These are phyloP conservation scores for Vicia villosa DNA, from an alignment of 306 rosid species.

Conservation along the genomic window DNA sequence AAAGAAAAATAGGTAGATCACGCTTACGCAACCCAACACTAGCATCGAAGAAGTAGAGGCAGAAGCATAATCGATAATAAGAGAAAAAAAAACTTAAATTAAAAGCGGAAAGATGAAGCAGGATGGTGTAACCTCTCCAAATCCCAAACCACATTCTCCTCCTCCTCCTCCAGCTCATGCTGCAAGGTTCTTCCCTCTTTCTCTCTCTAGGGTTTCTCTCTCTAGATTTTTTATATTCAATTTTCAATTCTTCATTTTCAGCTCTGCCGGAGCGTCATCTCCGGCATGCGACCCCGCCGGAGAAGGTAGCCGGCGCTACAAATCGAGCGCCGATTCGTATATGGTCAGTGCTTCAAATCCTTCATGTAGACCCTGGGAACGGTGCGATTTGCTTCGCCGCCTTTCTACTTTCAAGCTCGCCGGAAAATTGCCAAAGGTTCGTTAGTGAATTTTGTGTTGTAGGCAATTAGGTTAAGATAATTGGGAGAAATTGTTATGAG, in stretches of 20 bases:
- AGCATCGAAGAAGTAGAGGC: not conserved
- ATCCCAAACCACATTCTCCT: constrained; percentile 38
- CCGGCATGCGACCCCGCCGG: constrained; percentile 60
- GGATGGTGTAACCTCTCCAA: constrained; percentile 77
- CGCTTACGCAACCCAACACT: not conserved
- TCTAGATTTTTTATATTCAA: not conserved
- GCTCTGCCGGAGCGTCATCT: constrained; percentile 96
- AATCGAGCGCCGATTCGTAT: constrained; percentile 71
- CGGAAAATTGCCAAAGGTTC: constrained; percentile 90
- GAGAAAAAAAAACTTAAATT: not conserved
- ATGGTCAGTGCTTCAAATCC: constrained; percentile 55
- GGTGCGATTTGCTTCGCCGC: constrained; percentile 90
- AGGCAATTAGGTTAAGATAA: not conserved
- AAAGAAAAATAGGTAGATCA: not conserved
- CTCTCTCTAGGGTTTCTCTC: constrained; percentile 33
- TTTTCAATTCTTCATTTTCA: constrained; percentile 32
- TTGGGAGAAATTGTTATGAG: not conserved
- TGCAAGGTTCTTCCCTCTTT: constrained; percentile 63
- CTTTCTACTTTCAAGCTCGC: constrained; percentile 85
- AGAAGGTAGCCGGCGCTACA: constrained; percentile 55
- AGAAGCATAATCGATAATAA: not conserved
- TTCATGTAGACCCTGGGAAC: constrained; percentile 94
- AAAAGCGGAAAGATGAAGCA: constrained; percentile 55
- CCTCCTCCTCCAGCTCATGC: constrained; percentile 78
- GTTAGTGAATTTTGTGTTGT: constrained; percentile 3